Percentiles rank a stretch among this genome's conserved stretches.
Conservation (phyloP, 208 protist species). For the Zelonia costaricensis region DNA sequence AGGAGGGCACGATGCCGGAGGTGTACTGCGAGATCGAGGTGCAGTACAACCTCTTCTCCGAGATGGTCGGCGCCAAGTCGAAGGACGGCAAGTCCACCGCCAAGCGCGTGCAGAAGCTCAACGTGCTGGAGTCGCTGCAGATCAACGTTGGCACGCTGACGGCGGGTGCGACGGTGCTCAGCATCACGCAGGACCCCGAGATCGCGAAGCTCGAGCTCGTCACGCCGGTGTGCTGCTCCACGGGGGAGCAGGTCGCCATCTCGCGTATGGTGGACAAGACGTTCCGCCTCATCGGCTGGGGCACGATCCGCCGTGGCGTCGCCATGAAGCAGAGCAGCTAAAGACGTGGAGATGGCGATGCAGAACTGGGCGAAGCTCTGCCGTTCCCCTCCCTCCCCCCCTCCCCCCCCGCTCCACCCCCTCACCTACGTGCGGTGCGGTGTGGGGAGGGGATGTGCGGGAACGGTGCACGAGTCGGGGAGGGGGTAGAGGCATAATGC, state of each 20-base stretch:
- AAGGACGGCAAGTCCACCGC: conserved; percentile 51
- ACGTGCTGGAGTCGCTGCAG: conserved; percentile 97
- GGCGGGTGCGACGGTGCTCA: conserved; percentile 95
- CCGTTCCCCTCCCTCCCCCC: no score
- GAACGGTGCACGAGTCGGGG: no score
- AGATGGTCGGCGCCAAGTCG: conserved; percentile 93
- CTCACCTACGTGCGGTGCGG: no score
- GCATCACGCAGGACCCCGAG: conserved; percentile 92
- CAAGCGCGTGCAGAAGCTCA: conserved; percentile 95
- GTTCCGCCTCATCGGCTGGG: conserved; percentile 98
- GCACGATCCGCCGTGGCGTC: conserved; percentile 80
- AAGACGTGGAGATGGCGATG: conserved; percentile 20
- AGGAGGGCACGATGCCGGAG: conserved; percentile 91
- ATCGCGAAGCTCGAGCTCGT: conserved; percentile 97
- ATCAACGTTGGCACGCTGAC: conserved; percentile 99
- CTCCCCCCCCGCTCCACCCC: no score
- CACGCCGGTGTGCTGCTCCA: conserved; percentile 96
- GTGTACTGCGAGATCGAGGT: conserved; percentile 99
- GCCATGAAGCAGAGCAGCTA: conserved; percentile 50
- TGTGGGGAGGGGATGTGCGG: no score
- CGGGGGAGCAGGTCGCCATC: conserved; percentile 98
- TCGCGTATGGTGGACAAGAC: conserved; percentile 97
- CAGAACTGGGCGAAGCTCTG: conserved; percentile 5
- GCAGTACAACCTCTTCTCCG: conserved; percentile 97
- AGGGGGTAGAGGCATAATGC: no score